These are phyloP conservation scores for Fusarium succisae DNA, from an alignment of 2,329 filamentous ascomycete genomes.

Conservation along the genomic window DNA sequence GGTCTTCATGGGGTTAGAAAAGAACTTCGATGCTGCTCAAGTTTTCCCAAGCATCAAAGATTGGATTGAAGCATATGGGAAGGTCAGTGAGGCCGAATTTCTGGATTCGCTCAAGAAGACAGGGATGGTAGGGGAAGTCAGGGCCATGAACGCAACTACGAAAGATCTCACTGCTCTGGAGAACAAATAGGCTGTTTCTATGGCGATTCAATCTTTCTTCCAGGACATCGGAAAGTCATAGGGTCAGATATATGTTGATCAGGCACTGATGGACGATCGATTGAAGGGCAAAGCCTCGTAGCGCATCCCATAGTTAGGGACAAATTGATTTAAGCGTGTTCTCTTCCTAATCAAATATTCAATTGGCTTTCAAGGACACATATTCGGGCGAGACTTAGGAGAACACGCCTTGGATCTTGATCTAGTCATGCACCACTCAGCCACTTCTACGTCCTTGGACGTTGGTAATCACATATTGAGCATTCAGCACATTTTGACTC, in stretches of 20 bases:
- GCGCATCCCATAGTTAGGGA: neutral
- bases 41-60: neutral
- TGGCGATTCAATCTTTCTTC: neutral
- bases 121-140: neutral
- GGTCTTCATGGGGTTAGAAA: neutral
- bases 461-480: neutral
- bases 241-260: neutral
- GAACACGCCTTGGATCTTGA: neutral
- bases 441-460: neutral
- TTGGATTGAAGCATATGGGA: neutral
- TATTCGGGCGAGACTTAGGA: accelerated
- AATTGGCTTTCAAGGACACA: too few relatives aligned
- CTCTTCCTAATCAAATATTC: neutral
- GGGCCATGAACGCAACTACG: neutral
- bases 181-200: neutral
- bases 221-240: neutral
- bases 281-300: neutral
- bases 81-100: neutral
- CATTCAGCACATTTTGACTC: neutral
- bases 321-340: neutral
- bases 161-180: neutral
- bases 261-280: neutral
- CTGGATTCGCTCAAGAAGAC: neutral
- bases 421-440: neutral
- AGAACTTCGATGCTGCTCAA: neutral